Base-by-base conservation (phyloP, 768 basidiomycete genomes). In the Rhizopogon salebrosus region DNA sequence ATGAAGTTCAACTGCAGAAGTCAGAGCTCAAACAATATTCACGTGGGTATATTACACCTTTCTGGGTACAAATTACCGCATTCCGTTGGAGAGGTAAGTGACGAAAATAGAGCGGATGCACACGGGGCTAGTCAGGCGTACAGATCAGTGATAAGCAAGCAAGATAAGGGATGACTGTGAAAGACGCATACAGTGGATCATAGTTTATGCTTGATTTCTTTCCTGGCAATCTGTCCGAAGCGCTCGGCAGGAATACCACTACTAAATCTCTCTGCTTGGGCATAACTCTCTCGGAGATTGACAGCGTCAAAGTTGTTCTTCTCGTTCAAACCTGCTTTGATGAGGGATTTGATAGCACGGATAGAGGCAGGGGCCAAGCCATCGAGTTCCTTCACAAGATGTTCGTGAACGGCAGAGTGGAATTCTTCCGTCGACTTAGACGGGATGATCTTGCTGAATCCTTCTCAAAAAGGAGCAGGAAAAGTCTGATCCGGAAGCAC, bases 271-370 rank as follows among this genome's bases (percentile, higher is more conserved):
- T 78, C 80, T 3, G 84, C 85, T 69, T 88, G 86, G 10, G 80
- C 83, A 61, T 85, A 86, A 49, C 82, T 84, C 66, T 88, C 85
- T 41, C 85, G 75, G 13, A 87, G 70, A 58, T 85, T 85, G 10
- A 80, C 79, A 3, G 78, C 79, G 62, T 88, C 83, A 3, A 80
- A 78, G 49, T 81, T 69, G 41, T 84, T 84, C 64, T 78, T 83
- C 59, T 86, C 85, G 36, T 78, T 71, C 56, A 84, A 55, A 14
- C 80, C 84, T 6, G 73, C 70, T 49, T 72, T 75, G 36, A 87
- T 74, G 22, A 87, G 75, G 14, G 65, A 66, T 64, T 81, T 84
- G 34, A 80, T 74, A 3, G 65, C 62, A 11, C 85, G 67, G 5
- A 87, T 51, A 7, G 86, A 80, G 1, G 71, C 65, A 9, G 71